Conservation (phyloP, 202 grass and related monocot species). For the Hordeum pubiflorum region DNA sequence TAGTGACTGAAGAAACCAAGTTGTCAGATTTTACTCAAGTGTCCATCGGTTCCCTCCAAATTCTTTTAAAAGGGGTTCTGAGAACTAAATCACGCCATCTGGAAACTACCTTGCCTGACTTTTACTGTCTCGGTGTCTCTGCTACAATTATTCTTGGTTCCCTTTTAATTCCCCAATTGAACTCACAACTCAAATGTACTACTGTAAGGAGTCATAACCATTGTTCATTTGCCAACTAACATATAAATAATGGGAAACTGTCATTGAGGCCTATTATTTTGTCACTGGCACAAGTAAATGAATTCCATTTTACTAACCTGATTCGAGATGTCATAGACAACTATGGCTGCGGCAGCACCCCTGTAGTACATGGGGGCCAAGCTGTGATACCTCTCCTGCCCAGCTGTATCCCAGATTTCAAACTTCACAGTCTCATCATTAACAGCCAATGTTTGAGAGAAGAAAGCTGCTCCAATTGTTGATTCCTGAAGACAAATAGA, state of each 20-base stretch:
- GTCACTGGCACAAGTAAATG: constrained; percentile 3
- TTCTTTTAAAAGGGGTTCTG: neutral
- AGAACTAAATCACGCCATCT: neutral
- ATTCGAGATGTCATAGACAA: constrained; percentile 98
- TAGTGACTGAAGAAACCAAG: neutral
- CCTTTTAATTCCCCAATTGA: neutral
- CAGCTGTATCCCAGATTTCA: constrained; percentile 99
- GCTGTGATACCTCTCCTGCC: constrained; percentile 98
- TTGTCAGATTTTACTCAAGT: neutral
- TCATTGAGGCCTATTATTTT: neutral
- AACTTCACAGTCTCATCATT: constrained; percentile 91
- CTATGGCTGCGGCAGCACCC: constrained; percentile 81
- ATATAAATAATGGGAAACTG: neutral
- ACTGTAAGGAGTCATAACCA: constrained; percentile 4
- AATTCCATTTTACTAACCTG: constrained; percentile 52
- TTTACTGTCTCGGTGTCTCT: neutral
- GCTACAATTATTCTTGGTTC: neutral
- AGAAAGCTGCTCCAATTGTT: constrained; percentile 93
- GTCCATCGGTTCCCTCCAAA: neutral
- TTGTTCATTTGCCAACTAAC: neutral
- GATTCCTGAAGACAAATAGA: constrained; percentile 63
- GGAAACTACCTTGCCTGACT: neutral
- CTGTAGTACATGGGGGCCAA: constrained; percentile 99
- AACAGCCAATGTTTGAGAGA: constrained; percentile 84
- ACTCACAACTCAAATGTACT: neutral